Base-by-base conservation (phyloP, 805 yeast genomes). In the Starmerella floricola region DNA sequence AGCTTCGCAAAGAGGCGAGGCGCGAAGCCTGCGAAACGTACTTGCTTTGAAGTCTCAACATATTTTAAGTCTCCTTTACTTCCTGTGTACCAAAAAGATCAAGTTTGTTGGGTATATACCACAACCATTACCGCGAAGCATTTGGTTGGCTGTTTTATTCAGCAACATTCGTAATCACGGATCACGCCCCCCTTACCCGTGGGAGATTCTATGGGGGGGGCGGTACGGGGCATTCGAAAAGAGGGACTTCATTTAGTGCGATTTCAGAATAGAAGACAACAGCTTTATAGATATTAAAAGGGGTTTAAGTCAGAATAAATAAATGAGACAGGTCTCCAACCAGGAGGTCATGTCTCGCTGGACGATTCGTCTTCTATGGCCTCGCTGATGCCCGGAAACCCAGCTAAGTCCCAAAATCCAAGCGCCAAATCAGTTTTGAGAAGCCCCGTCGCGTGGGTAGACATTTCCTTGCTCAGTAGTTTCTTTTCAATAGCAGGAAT, bases 401-500 rank as follows among this genome's bases (percentile, higher is more conserved):
- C 48, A 4, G 40, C 41, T n/a, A 38, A 11, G n/a, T 40, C 37
- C 50, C 50, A 47, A 33, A 40, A 47, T 2, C 36, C 41, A 8
- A 34, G 24, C 4, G 50, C 45, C 17, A 40, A 18, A 15, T 44
- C 41, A 12, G 45, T 19, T 3, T 28, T 18, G 20, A 41, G 33
- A 12, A 40, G 13, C 10, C 39, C 42, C 2, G 11, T 28, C 3
- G 23, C 15, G n/a, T 19, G 6, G 4, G 3, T 8, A n/a, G 6
- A 13, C 29, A 43, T 13, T n/a, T 17, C 24, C 6, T 32, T n/a
- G 8, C 10, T n/a, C 20, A 18, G 20, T 5, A 83, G 54, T 36
- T 80, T 63, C 19, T 58, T 64, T 40, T 66, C 61, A 31, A 87
- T 58, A 24, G 63, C 64, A 1, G 59, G 56, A 2, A 74, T 52